Base-by-base conservation (phyloP, 2,329 filamentous ascomycete species). In the Exophiala dermatitidis region DNA sequence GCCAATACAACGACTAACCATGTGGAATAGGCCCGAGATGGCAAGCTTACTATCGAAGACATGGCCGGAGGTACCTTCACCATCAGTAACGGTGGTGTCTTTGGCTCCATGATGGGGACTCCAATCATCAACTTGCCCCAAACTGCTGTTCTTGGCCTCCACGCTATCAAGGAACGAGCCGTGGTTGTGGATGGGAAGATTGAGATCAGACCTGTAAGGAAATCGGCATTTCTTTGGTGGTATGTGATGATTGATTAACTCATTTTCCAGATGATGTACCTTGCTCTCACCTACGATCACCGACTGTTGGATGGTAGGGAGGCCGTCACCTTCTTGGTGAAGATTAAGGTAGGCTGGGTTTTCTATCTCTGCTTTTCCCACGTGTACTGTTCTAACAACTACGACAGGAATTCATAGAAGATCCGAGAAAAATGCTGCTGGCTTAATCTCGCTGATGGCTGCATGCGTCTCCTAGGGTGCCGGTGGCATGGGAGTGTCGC, bases 21-120 rank as follows among this genome's bases (percentile, higher is more conserved):
- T 19, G 19, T 34, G 43, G 40, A 47, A 50, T 60, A 90, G 88
- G 93, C 93, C 60, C 88, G 93, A 59, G 90, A 96, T 68, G 86
- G 86, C 71, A 97, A 97, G 76, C 81, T 98, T 62, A 97, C 93
- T 2, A 96, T 98, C 65, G 93, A 98, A 75, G 93, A 98, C 69
- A 96, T 98, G 90, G 93, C 93, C 56, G 93, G 93, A 56, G 93
- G 93, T 60, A 96, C 91, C 34, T 98, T 96, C 72, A 97, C 93
- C 57, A 96, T 96, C 76, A 93, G 87, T 78, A 97, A 96, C 70
- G 83, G 93, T 54, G 93, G 93, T 63, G 91, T 98, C 48, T 98
- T 98, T 66, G 93, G 93, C 54, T 96, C 91, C 9, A 78, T 97
- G 55, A 94, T 95, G 87, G 93, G 93, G 47, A 98, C 93, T 0